Percentiles rank a stretch among this genome's conserved stretches.
Conservation (phyloP, 441 rosid species). For the Mallotus japonicus region DNA sequence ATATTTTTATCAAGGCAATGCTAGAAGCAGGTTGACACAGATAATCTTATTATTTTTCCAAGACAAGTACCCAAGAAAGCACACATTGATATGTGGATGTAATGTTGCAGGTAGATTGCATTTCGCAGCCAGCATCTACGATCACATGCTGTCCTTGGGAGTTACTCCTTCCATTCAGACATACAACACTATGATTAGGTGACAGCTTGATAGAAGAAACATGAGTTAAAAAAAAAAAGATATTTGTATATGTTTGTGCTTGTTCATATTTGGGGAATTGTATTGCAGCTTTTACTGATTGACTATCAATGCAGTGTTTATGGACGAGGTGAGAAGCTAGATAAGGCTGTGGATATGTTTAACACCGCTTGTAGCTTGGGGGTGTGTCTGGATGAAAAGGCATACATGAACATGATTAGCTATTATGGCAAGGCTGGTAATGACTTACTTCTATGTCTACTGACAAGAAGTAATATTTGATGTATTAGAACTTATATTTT, state of each 20-base stretch:
- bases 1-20: slow-evolving; percentile 86
- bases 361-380: slow-evolving; percentile 44
- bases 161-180: slow-evolving; percentile 71
- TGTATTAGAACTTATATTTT: not conserved
- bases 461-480: not conserved
- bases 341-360: slow-evolving; percentile 67
- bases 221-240: not conserved
- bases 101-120: slow-evolving; percentile 57
- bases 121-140: slow-evolving; percentile 59
- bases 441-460: slow-evolving; percentile 9
- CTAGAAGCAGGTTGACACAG: slow-evolving; percentile 64
- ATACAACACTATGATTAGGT: slow-evolving; percentile 78
- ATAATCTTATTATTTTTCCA: slow-evolving; percentile 12
- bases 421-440: slow-evolving; percentile 80
- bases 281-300: slow-evolving; percentile 18
- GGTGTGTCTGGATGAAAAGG: slow-evolving; percentile 67
- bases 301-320: slow-evolving; percentile 55
- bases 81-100: slow-evolving; percentile 20
- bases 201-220: slow-evolving; percentile 23
- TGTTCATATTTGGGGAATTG: slow-evolving; percentile 9
- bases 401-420: slow-evolving; percentile 67
- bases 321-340: slow-evolving; percentile 59
- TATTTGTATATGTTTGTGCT: not conserved
- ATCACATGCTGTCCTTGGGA: slow-evolving; percentile 55
- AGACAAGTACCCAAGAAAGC: slow-evolving; percentile 16